These are phyloP conservation scores for Clarireedia homoeocarpa DNA, from an alignment of 2,329 filamentous ascomycete genomes.

Conservation along the genomic window DNA sequence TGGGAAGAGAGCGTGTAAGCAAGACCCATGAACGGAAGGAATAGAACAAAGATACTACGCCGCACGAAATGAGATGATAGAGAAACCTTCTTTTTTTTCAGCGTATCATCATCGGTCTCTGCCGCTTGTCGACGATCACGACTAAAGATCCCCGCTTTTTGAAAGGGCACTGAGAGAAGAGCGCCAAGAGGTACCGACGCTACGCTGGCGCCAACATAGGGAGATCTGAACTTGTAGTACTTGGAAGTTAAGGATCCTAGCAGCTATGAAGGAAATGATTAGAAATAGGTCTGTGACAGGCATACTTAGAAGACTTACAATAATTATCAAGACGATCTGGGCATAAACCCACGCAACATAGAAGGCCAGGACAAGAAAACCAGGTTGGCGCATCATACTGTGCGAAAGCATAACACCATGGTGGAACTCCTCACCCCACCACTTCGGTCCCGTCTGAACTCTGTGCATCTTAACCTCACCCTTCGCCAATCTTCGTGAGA, in stretches of 20 bases:
- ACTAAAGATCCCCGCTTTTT: slow-evolving; percentile 63
- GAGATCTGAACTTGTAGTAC: slow-evolving; percentile 56
- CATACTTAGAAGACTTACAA: slow-evolving; percentile 38
- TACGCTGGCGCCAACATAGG: slow-evolving; percentile 59
- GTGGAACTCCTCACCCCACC: slow-evolving; percentile 71
- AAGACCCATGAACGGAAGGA: slow-evolving; percentile 58
- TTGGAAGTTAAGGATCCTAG: slow-evolving; percentile 65
- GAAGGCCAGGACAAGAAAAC: slow-evolving; percentile 63
- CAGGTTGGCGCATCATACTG: slow-evolving; percentile 67
- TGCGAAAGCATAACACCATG: slow-evolving; percentile 59
- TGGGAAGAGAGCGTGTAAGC: slow-evolving; percentile 60
- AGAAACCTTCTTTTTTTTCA: slow-evolving; percentile 48
- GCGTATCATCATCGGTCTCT: slow-evolving; percentile 59
- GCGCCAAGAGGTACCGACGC: slow-evolving; percentile 61
- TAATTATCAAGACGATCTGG: slow-evolving; percentile 64
- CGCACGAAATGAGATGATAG: slow-evolving; percentile 69
- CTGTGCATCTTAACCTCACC: slow-evolving; percentile 74
- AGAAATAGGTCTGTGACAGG: slow-evolving; percentile 13
- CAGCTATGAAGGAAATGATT: slow-evolving; percentile 32
- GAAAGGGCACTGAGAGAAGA: slow-evolving; percentile 61
- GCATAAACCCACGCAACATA: slow-evolving; percentile 75
- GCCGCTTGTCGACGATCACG: slow-evolving; percentile 51
- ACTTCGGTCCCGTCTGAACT: slow-evolving; percentile 60
- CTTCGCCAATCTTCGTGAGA: slow-evolving; percentile 53
- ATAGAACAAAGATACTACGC: slow-evolving; percentile 57